Percentiles rank a stretch among this genome's conserved stretches.
Conservation (phyloP, 495 filamentous ascomycete genomes). For the Thozetella sp. region DNA sequence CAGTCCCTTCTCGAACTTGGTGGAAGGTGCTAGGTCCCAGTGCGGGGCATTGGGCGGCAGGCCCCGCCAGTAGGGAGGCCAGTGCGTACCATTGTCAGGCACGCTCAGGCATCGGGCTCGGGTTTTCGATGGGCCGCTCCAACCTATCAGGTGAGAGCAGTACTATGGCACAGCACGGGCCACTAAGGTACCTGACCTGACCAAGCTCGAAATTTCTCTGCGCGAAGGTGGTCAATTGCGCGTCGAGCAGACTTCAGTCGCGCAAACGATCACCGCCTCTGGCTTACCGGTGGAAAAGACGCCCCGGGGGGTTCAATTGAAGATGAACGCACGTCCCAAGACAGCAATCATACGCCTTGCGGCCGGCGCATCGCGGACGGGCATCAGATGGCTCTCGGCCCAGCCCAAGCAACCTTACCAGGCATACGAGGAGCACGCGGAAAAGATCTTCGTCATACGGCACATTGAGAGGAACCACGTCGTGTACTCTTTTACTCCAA, state of each 20-base stretch:
- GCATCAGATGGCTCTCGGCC: background rate
- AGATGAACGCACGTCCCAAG: background rate
- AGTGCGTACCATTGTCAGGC: no score
- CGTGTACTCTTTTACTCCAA: constrained; percentile 74
- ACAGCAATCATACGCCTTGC: background rate
- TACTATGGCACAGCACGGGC: background rate
- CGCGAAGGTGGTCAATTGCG: background rate
- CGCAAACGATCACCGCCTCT: background rate
- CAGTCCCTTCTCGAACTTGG: background rate
- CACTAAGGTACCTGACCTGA: background rate
- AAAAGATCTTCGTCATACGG: constrained; percentile 80
- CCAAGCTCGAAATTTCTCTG: background rate
- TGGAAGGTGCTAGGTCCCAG: background rate
- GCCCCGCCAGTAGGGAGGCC: background rate
- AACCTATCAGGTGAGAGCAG: no score
- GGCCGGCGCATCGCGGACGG: background rate
- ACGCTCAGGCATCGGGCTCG: no score
- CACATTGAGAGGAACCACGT: constrained; percentile 82
- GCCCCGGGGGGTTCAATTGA: background rate
- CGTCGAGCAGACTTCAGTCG: background rate
- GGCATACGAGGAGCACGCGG: constrained; percentile 34
- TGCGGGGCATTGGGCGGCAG: background rate
- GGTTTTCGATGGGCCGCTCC: background rate
- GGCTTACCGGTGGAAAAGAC: background rate
- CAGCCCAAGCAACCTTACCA: background rate